Conservation (phyloP, 306 rosid genomes). For the Rosa rugosa region DNA sequence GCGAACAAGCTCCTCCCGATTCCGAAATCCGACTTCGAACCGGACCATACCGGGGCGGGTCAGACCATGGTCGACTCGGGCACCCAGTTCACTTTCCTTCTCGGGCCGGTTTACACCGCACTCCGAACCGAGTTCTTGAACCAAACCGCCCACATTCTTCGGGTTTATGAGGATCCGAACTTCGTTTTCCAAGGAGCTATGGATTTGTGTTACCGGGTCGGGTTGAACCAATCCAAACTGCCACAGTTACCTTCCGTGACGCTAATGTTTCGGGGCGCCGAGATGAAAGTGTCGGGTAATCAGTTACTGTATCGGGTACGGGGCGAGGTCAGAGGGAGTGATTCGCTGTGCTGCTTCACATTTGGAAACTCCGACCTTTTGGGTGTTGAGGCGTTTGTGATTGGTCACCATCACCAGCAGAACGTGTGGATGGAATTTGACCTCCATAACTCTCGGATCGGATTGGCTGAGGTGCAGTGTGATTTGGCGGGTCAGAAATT, state of each 20-base stretch:
- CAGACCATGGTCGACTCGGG: slow-evolving; percentile 92
- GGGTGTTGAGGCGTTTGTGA: slow-evolving; percentile 73
- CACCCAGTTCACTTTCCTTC: slow-evolving; percentile 80
- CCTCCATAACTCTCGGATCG: slow-evolving; percentile 58
- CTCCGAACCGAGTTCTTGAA: slow-evolving; percentile 55
- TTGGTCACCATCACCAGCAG: slow-evolving; percentile 88
- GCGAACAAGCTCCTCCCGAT: slow-evolving; percentile 43
- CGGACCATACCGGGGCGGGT: slow-evolving; percentile 89
- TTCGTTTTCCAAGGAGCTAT: slow-evolving; percentile 68
- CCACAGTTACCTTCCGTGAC: slow-evolving; percentile 58
- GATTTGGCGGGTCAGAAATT: slow-evolving; percentile 52
- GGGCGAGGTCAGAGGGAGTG: slow-evolving; percentile 40
- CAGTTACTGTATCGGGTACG: slow-evolving; percentile 58
- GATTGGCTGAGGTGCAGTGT: slow-evolving; percentile 59
- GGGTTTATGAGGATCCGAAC: slow-evolving; percentile 53
- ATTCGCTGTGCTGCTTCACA: slow-evolving; percentile 68
- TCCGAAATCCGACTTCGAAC: slow-evolving; percentile 37
- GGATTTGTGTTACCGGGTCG: slow-evolving; percentile 71
- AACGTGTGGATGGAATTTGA: slow-evolving; percentile 87
- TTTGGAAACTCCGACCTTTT: slow-evolving; percentile 83
- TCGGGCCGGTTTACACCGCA: slow-evolving; percentile 58
- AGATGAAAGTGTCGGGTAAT: slow-evolving; percentile 54
- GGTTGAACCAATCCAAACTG: slow-evolving; percentile 29
- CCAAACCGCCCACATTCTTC: slow-evolving; percentile 36
- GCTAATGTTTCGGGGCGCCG: slow-evolving; percentile 62